Evolutionary conservation across 1,139 yeast species (phyloP).

Genomic region (Saccharomyces hybrid): DNA sequence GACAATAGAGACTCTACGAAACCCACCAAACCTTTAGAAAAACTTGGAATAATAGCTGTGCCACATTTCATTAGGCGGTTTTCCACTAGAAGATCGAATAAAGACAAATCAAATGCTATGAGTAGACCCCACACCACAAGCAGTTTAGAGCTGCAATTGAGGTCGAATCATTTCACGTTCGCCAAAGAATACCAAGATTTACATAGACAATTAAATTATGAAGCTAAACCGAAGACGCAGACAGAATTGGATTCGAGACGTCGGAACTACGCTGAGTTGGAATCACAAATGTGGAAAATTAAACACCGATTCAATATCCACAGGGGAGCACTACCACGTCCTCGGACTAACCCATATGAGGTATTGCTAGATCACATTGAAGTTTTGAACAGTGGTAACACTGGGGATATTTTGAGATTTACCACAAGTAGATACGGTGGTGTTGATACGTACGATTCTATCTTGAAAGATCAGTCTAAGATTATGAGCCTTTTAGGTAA

Average conservation of each 20-base stretch:
- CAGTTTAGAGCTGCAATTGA: slow-evolving; percentile 13
- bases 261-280: slow-evolving; percentile 11
- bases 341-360: slow-evolving; percentile 21
- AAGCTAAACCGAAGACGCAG: slow-evolving; percentile 1
- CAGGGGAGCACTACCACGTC: slow-evolving; percentile 20
- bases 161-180: slow-evolving; percentile 8
- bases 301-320: slow-evolving; percentile 21
- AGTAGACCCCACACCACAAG: slow-evolving; percentile 10
- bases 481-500: not conserved
- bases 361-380: slow-evolving; percentile 23
- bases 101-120: not conserved
- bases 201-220: slow-evolving; percentile 8
- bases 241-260: slow-evolving; percentile 11
- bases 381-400: slow-evolving; percentile 22
- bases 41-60: slow-evolving; percentile 10
- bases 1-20: not conserved
- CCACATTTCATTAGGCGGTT: slow-evolving; percentile 13
- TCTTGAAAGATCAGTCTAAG: not conserved
- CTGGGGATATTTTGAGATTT: slow-evolving; percentile 22
- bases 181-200: slow-evolving; percentile 12
- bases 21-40: slow-evolving; percentile 3
- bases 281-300: slow-evolving; percentile 22
- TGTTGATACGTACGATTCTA: slow-evolving; percentile 5
- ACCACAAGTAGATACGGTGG: slow-evolving; percentile 28
- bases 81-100: slow-evolving; percentile 4